Evolutionary conservation across 73 alveolate species (phyloP), one percentile per base, ranked within the genome.

Genomic region (Diophrys appendiculata): DNA sequence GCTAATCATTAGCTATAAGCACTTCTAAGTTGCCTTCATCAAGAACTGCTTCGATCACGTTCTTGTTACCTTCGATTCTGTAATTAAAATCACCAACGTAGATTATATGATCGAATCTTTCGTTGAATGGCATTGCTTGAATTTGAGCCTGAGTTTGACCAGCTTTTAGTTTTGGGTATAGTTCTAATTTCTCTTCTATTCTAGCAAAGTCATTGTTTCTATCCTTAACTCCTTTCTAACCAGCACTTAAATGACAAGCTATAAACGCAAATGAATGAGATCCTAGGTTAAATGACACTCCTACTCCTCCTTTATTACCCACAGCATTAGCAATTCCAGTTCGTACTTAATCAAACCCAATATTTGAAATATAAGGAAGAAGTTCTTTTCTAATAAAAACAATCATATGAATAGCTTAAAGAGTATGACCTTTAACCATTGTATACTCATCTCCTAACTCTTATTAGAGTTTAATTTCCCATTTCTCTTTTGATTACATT

Each of bases 241-340:
- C 99, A 29, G 98, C 89, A 5, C 97, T 93, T 34, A 96, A 84
- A 87, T 96, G 99, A 72, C 98, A 90, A 52, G 90, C 82, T 27
- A 93, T 81, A 78, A 95, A 94, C 78, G 94, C 85, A 28, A 84
- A 77, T 67, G 90, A 83, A 56, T 91, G 88, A 29, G 82, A 89
- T 30, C 88, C 92, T 34, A 90, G 80, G 69, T 79, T 90, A 78
- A 94, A 80, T 54, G 96, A 77, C 28, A 94, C 86, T 8, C 96
- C 96, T 14, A 94, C 96, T 0, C 98, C 99, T 24, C 99, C 99
- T 87, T 96, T 96, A 81, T 96, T 96, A 1, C 97, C 98, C 30
- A 96, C 84, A 2, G 90, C 72, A 69, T 94, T 94, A 78, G 75
- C 71, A 65, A 94, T 86, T 2, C 99, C 99, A 35, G 96, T 90